A percentile compares a stretch with the other conserved stretches of the same genome.
Evolutionary conservation across 1,284 basidiomycete species (phyloP).

Genomic region (Ceratobasidium papillatum): DNA sequence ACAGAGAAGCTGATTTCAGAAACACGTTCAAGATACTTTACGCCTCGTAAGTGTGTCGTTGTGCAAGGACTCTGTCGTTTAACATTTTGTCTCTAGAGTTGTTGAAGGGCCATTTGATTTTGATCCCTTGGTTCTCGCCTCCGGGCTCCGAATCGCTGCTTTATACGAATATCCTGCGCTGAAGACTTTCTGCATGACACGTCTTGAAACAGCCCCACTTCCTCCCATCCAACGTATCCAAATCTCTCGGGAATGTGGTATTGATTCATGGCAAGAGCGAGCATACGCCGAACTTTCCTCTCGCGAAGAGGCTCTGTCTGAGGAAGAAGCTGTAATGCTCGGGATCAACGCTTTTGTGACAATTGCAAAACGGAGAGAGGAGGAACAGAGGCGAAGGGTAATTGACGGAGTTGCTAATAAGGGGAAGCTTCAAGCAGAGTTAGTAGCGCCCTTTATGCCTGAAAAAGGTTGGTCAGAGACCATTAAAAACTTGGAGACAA

Average conservation of each 20-base stretch:
- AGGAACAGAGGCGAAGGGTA: constrained; percentile 2
- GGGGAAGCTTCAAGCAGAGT: not conserved
- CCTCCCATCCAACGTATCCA: constrained; percentile 30
- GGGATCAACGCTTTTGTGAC: constrained; percentile 2
- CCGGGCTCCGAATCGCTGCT: constrained; percentile 1
- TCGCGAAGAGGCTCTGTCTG: constrained; percentile 16
- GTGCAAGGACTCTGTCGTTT: not conserved
- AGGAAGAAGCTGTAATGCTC: constrained; percentile 25
- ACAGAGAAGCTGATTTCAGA: not conserved
- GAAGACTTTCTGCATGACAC: not conserved
- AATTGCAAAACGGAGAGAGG: not conserved
- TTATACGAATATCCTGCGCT: constrained; percentile 5
- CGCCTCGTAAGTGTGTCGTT: constrained; percentile 3
- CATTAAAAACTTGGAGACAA: not conserved
- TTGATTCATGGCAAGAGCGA: constrained; percentile 37
- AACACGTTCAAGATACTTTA: constrained; percentile 25
- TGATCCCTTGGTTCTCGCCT: not conserved
- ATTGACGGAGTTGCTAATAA: not conserved
- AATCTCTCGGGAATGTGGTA: constrained; percentile 12
- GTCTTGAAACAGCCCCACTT: constrained; percentile 21
- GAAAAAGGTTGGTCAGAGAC: not conserved
- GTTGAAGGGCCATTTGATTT: constrained; percentile 4
- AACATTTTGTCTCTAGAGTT: not conserved
- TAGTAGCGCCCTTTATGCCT: not conserved
- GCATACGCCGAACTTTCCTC: constrained; percentile 35